A percentile compares a stretch with the other conserved stretches of the same genome.
phyloP scores from a whole-genome alignment of 306 rosid genomes.

The Quercus wislizeni region DNA sequence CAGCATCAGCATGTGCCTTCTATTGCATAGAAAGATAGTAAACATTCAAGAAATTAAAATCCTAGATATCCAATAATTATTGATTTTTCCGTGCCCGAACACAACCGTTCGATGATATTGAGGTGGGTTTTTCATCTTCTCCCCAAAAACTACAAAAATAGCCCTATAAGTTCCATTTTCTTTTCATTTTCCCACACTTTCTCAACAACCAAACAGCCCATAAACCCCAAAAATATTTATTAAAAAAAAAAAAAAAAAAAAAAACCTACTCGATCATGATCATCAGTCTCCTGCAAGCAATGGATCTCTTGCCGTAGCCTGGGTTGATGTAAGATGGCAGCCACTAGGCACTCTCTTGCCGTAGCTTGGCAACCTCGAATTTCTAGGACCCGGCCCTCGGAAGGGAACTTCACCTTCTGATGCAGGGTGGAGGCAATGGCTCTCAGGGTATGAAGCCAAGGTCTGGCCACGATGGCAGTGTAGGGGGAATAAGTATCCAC shows the following conservation, averaged over 20 bases:
- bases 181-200: not conserved
- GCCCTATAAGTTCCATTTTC: not conserved
- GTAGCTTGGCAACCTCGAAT: too few relatives aligned
- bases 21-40: not conserved
- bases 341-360: too few relatives aligned
- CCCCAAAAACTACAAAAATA: too few relatives aligned
- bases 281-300: conserved; percentile 61
- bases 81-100: not conserved
- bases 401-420: too few relatives aligned
- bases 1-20: too few relatives aligned
- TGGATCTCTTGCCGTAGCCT: conserved; percentile 36
- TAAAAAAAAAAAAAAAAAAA: conserved; percentile 26
- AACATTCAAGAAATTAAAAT: not conserved
- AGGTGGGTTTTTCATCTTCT: not conserved
- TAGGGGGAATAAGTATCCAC: too few relatives aligned
- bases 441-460: too few relatives aligned
- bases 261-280: conserved; percentile 44
- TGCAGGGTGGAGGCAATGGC: too few relatives aligned
- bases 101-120: not conserved
- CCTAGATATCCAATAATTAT: not conserved
- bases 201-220: not conserved
- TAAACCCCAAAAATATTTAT: not conserved
- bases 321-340: too few relatives aligned
- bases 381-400: too few relatives aligned
- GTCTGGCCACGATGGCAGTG: too few relatives aligned